Evolutionary conservation across 23 red algal species (phyloP).

Genomic region (Gracilaria gracilis): DNA sequence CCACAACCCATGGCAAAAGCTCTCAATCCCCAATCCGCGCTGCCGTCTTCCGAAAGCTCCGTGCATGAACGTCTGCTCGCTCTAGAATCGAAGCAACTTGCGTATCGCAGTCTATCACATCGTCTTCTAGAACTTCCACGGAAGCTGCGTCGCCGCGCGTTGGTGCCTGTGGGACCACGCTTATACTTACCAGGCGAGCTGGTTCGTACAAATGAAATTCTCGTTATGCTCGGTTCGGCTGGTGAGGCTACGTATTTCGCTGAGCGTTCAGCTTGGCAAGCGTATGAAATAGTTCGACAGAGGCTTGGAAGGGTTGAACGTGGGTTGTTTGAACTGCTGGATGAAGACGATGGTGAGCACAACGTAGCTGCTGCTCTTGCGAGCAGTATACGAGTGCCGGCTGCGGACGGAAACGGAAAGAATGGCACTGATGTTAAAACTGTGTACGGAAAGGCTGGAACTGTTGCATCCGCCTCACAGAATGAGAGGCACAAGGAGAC

Average conservation of each 20-base stretch:
- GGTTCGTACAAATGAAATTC: constrained; percentile 38
- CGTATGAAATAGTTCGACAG: constrained; percentile 44
- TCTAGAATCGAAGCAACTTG: constrained; percentile 29
- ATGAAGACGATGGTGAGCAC: not conserved
- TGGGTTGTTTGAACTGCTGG: constrained; percentile 6
- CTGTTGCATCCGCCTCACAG: not conserved
- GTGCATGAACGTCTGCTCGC: constrained; percentile 17
- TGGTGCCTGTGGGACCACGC: constrained; percentile 50
- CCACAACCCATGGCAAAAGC: not conserved
- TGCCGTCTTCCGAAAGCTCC: constrained; percentile 1
- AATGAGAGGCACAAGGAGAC: not conserved
- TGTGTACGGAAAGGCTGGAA: not conserved
- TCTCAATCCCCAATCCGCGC: constrained; percentile 3
- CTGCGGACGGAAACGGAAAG: not conserved
- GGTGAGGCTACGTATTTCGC: constrained; percentile 55
- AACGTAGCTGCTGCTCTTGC: not conserved
- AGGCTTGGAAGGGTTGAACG: constrained; percentile 28
- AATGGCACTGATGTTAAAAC: not conserved
- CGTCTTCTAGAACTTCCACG: constrained; percentile 36
- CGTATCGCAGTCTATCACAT: constrained; percentile 27
- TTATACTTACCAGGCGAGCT: constrained; percentile 47
- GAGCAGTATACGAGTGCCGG: not conserved
- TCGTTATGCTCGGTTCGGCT: constrained; percentile 39
- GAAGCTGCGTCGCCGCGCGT: constrained; percentile 15
- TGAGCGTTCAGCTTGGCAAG: constrained; percentile 58